Evolutionary conservation across 768 basidiomycete species (phyloP), one percentile per base, ranked within the genome.

Genomic region (Rhodocollybia butyracea): DNA sequence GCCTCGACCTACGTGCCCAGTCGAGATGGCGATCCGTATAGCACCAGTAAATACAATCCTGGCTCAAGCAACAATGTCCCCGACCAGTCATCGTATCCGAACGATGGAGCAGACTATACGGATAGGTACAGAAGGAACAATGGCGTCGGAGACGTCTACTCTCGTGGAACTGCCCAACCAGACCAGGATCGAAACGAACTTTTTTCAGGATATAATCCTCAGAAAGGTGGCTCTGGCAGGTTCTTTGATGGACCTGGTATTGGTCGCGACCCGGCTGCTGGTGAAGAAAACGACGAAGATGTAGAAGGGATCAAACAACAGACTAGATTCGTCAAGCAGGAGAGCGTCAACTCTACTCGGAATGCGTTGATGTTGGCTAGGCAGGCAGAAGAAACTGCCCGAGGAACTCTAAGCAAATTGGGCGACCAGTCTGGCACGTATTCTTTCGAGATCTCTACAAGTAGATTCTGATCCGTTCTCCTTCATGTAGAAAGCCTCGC

Each of bases 331-430:
- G 63, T 82, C 58, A 91, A 91, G 72, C 86, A 89, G 69, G 88
- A 90, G 61, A 81, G 78, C 59, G 79, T 90, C 39, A 81, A 80
- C 51, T 82, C 82, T 21, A 84, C 88, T 1, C 73, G 89, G 57
- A 90, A 89, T 61, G 89, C 89, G 8, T 70, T 91, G 51, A 73
- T 86, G 50, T 78, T 91, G 60, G 89, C 88, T 34, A 73, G 80
- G 30, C 87, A 91, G 67, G 87, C 89, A 1, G 89, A 91, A 64
- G 89, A 91, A 70, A 88, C 87, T 11, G 89, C 85, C 10, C 69
- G 82, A 47, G 79, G 78, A 26, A 91, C 89, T 1, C 61, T 91
- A 29, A 68, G 66, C 59, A 84, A 78, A 66, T 77, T 91, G 1
- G 88, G 82, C 6, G 80, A 86, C 57, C 89, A 91, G 66, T 89